phyloP scores from a whole-genome alignment of 208 protist species.

The Crithidia sp. region DNA sequence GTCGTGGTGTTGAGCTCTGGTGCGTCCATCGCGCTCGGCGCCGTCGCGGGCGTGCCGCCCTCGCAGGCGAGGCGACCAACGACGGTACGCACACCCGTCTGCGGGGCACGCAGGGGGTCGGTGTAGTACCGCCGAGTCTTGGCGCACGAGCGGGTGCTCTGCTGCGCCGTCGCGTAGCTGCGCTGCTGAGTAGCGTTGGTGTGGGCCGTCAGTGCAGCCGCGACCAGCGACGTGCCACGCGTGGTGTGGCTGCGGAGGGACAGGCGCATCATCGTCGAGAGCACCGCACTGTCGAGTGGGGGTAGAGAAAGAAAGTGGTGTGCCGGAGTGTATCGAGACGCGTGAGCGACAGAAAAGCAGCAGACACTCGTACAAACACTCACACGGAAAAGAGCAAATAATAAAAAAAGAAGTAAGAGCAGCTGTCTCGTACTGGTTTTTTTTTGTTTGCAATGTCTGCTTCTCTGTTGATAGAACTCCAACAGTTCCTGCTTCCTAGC shows the following conservation, averaged over 20 bases:
- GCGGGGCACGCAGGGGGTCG: slow-evolving; percentile 22
- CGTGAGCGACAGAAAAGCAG: too few relatives aligned
- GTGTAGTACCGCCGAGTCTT: slow-evolving; percentile 26
- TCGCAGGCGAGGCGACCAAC: slow-evolving; percentile 16
- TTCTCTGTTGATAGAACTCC: too few relatives aligned
- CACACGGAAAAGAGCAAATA: too few relatives aligned
- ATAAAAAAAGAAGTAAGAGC: too few relatives aligned
- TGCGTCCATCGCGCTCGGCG: background rate
- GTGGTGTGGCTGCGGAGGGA: background rate
- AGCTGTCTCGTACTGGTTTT: too few relatives aligned
- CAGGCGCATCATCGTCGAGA: slow-evolving; percentile 1
- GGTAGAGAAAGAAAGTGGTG: too few relatives aligned
- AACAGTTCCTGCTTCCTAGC: too few relatives aligned
- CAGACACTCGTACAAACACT: too few relatives aligned
- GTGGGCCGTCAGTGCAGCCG: background rate
- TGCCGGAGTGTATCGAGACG: too few relatives aligned
- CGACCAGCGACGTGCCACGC: background rate
- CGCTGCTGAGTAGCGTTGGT: background rate
- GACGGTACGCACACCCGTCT: slow-evolving; percentile 26
- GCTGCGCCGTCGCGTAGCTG: slow-evolving; percentile 11
- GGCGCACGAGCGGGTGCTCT: slow-evolving; percentile 9
- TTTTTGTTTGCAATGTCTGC: too few relatives aligned
- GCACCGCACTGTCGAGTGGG: too few relatives aligned
- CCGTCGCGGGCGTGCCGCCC: background rate
- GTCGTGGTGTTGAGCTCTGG: background rate